These are phyloP conservation scores for Vanrija pseudolonga DNA, from an alignment of 1,284 basidiomycete species.

Conservation along the genomic window DNA sequence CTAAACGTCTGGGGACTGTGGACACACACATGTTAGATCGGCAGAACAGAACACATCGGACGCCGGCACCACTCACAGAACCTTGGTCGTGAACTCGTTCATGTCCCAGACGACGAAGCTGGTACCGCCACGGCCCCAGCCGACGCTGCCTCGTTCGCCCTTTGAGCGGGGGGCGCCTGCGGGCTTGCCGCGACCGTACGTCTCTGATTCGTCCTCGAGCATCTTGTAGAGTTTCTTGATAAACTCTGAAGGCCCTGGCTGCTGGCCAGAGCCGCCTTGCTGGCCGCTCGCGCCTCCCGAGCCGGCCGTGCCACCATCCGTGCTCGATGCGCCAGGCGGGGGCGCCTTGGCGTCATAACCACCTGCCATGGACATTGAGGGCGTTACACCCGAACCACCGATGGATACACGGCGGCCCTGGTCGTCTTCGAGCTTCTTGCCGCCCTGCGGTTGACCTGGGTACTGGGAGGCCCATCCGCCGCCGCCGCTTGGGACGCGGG, in stretches of 20 bases:
- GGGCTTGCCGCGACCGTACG: constrained; percentile 35
- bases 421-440: not conserved
- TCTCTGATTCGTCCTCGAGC: constrained; percentile 43
- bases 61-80: constrained; percentile 55
- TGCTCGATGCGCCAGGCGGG: not conserved
- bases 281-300: no score
- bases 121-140: constrained; percentile 80
- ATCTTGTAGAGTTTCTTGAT: constrained; percentile 92
- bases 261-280: constrained; percentile 5
- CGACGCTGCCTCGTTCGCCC: constrained; percentile 53
- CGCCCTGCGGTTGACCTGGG: not conserved
- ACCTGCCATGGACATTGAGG: no score
- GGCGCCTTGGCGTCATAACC: not conserved
- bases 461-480: not conserved
- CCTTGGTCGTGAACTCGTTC: constrained; percentile 93
- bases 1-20: constrained; percentile 86
- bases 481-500: no score
- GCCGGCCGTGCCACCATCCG: not conserved
- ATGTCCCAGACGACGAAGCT: constrained; percentile 97
- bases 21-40: not conserved
- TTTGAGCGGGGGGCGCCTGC: constrained; percentile 23
- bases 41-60: not conserved
- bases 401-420: no score
- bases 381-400: no score
- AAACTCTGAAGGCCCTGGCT: constrained; percentile 62